phyloP scores from a whole-genome alignment of 345 rosid species.

The Eucalyptus sp. region DNA sequence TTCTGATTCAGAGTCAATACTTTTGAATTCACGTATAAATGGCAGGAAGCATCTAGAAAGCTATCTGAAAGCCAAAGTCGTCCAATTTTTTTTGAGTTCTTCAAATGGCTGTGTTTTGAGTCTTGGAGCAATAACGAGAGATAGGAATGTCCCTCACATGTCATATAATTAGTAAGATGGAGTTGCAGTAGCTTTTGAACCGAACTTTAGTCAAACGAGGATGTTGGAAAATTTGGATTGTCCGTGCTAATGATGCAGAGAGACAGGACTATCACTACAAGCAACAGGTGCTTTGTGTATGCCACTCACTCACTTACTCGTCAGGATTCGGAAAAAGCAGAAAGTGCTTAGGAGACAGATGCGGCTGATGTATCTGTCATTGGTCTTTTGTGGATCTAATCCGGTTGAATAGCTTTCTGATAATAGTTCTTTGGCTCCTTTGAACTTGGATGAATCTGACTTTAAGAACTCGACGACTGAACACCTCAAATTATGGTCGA shows the following conservation, averaged over 20 bases:
- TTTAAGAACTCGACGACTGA: neutral
- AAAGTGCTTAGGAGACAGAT: neutral
- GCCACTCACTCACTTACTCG: neutral
- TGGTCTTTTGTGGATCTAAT: neutral
- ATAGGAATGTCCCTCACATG: neutral
- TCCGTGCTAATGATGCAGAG: too few species aligned
- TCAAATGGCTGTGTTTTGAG: too few species aligned
- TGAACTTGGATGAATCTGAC: neutral
- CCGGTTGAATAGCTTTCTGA: fast-evolving
- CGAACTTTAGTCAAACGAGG: neutral
- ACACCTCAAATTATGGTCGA: neutral
- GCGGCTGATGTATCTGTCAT: neutral
- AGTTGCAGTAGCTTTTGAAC: neutral
- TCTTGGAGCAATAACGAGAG: neutral
- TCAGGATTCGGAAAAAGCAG: neutral
- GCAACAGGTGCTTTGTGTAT: neutral
- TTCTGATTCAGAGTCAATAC: neutral
- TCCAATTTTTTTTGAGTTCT: neutral
- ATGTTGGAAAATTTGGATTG: neutral
- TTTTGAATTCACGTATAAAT: neutral
- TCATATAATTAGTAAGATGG: neutral
- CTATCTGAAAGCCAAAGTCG: neutral
- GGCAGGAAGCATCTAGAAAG: neutral
- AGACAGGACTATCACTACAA: neutral
- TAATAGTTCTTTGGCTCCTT: neutral